These are phyloP conservation scores for Fabrea salina DNA, from an alignment of 169 alveolate genomes.

Conservation along the genomic window DNA sequence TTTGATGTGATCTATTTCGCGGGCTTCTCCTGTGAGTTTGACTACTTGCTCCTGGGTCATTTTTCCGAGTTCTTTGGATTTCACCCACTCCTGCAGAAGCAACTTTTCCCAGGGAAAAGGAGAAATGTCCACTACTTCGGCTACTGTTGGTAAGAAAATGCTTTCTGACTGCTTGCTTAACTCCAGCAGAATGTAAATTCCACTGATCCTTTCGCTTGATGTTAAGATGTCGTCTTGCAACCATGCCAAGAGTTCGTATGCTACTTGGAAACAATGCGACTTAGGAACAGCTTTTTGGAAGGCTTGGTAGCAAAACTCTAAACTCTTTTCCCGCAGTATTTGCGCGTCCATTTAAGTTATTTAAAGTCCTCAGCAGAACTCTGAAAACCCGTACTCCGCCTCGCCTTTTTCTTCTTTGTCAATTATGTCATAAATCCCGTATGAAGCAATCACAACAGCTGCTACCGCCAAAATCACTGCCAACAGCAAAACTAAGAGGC, in stretches of 20 bases:
- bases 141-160: neutral
- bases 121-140: conserved; percentile 7
- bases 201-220: neutral
- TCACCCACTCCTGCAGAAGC: conserved; percentile 22
- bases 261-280: neutral
- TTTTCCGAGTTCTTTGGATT: conserved; percentile 3
- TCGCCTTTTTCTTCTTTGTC: neutral
- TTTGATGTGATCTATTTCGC: conserved; percentile 14
- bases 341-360: conserved; percentile 13
- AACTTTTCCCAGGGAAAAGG: conserved; percentile 25
- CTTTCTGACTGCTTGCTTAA: neutral
- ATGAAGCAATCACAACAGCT: neutral
- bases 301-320: neutral
- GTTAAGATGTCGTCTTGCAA: conserved; percentile 15
- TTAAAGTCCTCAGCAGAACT: too few species aligned
- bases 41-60: neutral
- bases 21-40: conserved; percentile 22
- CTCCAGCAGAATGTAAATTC: conserved; percentile 13
- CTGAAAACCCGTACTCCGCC: neutral
- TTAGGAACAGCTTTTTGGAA: conserved; percentile 7
- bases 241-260: conserved; percentile 20
- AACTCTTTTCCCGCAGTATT: neutral
- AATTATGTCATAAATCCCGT: neutral
- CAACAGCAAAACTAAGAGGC: conserved; percentile 1
- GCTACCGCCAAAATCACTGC: neutral